phyloP scores from a whole-genome alignment of 1,284 basidiomycete genomes.

The Neolentinus lepideus region DNA sequence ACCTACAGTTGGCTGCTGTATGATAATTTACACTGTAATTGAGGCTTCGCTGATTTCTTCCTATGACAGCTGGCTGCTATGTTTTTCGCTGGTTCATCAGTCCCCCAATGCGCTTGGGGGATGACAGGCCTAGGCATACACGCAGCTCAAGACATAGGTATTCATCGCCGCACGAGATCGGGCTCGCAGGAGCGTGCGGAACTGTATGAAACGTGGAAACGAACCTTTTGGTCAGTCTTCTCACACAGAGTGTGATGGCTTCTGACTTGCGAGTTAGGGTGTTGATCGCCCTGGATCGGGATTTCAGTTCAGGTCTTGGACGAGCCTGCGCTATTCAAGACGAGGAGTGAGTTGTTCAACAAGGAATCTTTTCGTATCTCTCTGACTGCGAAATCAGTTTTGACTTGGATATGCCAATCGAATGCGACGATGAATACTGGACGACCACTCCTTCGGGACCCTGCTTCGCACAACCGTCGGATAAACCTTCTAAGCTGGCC shows the following conservation, averaged over 20 bases:
- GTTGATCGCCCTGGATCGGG: constrained; percentile 41
- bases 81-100: constrained; percentile 26
- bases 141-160: constrained; percentile 28
- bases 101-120: constrained; percentile 36
- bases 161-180: constrained; percentile 20
- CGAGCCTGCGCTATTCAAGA: constrained; percentile 61
- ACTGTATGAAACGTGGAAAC: constrained; percentile 41
- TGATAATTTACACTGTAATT: background rate
- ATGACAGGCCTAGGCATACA: constrained; percentile 35
- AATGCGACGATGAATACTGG: constrained; percentile 74
- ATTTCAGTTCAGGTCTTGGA: constrained; percentile 50
- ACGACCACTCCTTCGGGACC: constrained; percentile 31
- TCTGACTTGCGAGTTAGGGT: constrained; percentile 23
- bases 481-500: constrained; percentile 41
- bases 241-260: no score
- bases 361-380: background rate
- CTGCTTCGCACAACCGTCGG: constrained; percentile 44
- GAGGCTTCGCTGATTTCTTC: background rate
- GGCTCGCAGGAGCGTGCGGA: constrained; percentile 13
- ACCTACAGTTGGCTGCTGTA: constrained; percentile 2
- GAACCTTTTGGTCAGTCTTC: constrained; percentile 37
- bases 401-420: constrained; percentile 60
- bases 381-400: constrained; percentile 32
- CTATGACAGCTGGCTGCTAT: background rate
- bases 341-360: constrained; percentile 43